Evolutionary conservation across 2,329 filamentous ascomycete species (phyloP).

Genomic region (Cadophora malorum): DNA sequence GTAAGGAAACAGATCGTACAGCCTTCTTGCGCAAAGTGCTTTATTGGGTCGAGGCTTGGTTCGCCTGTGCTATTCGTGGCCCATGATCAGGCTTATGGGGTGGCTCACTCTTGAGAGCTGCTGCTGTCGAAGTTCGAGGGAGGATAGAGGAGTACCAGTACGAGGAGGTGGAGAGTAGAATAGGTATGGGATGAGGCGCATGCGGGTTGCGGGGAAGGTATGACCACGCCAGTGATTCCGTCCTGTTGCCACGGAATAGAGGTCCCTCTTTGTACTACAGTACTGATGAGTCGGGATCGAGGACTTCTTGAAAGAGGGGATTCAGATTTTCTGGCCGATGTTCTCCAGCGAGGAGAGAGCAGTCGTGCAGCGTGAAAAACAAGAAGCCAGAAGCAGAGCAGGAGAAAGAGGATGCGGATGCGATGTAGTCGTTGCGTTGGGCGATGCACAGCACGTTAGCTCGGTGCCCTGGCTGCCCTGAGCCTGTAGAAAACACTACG

Average conservation of each 20-base stretch:
- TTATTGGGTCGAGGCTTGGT: slow-evolving; percentile 37
- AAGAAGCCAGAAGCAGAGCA: slow-evolving; percentile 8
- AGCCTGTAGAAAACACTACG: neutral
- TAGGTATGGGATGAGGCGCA: slow-evolving; percentile 22
- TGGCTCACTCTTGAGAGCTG: slow-evolving; percentile 31
- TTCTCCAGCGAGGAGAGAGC: slow-evolving; percentile 13
- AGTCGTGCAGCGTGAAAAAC: slow-evolving; percentile 14
- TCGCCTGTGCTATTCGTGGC: slow-evolving; percentile 43
- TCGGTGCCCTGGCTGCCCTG: slow-evolving; percentile 5
- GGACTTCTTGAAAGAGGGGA: slow-evolving; percentile 4
- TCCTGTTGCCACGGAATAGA: slow-evolving; percentile 11
- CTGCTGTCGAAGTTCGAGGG: slow-evolving; percentile 11
- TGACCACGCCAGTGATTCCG: slow-evolving; percentile 27
- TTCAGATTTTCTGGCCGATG: slow-evolving; percentile 7
- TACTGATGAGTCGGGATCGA: neutral
- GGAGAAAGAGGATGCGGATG: slow-evolving; percentile 14
- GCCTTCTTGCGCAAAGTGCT: slow-evolving; percentile 36
- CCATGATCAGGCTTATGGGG: slow-evolving; percentile 41
- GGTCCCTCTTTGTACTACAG: slow-evolving; percentile 14
- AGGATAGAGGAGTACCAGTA: neutral
- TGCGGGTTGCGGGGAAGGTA: slow-evolving; percentile 31
- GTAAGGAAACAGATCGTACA: slow-evolving; percentile 37
- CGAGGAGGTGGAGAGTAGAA: slow-evolving; percentile 1
- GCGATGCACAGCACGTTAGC: slow-evolving; percentile 5
- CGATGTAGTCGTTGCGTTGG: slow-evolving; percentile 4